phyloP scores from a whole-genome alignment of 108 stramenopile genomes.

The Seminavis robusta region DNA sequence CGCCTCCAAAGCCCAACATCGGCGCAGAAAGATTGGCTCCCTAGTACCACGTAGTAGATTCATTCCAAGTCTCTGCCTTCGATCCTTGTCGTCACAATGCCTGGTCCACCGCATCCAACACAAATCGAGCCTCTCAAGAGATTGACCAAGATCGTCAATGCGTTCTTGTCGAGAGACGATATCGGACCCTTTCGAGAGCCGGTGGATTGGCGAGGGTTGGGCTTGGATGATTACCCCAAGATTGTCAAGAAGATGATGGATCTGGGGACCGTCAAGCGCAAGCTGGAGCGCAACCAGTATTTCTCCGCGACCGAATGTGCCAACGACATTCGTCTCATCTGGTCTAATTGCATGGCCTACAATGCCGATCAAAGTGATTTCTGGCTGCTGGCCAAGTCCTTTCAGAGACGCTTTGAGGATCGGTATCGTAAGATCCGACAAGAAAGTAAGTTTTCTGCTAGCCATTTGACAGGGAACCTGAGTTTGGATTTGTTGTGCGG shows the following conservation, averaged over 20 bases:
- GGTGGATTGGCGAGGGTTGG: slow-evolving; percentile 91
- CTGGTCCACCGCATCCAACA: too few relatives aligned
- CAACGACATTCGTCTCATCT: slow-evolving; percentile 92
- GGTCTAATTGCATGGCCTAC: slow-evolving; percentile 96
- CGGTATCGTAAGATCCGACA: slow-evolving; percentile 68
- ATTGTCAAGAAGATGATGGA: slow-evolving; percentile 95
- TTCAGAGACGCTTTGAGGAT: slow-evolving; percentile 83
- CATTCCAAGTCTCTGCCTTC: too few relatives aligned
- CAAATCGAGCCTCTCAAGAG: slow-evolving; percentile 49
- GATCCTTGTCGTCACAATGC: too few relatives aligned
- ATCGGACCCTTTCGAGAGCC: slow-evolving; percentile 88
- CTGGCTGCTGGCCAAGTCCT: slow-evolving; percentile 79
- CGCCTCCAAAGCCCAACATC: too few relatives aligned
- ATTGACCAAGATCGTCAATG: slow-evolving; percentile 67
- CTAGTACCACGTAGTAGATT: too few relatives aligned
- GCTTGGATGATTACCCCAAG: slow-evolving; percentile 93
- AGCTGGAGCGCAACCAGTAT: slow-evolving; percentile 82
- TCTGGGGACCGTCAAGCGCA: slow-evolving; percentile 89
- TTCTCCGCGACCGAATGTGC: slow-evolving; percentile 65
- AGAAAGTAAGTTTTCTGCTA: slow-evolving; percentile 48
- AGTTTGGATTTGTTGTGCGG: neutral
- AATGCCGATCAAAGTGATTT: slow-evolving; percentile 91
- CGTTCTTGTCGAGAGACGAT: slow-evolving; percentile 55
- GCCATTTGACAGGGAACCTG: neutral
- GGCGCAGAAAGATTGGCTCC: too few relatives aligned